A percentile compares a stretch with the other conserved stretches of the same genome.
These are phyloP conservation scores for Desmodesmus armatus DNA, from an alignment of 139 green algal species.

Conservation along the genomic window DNA sequence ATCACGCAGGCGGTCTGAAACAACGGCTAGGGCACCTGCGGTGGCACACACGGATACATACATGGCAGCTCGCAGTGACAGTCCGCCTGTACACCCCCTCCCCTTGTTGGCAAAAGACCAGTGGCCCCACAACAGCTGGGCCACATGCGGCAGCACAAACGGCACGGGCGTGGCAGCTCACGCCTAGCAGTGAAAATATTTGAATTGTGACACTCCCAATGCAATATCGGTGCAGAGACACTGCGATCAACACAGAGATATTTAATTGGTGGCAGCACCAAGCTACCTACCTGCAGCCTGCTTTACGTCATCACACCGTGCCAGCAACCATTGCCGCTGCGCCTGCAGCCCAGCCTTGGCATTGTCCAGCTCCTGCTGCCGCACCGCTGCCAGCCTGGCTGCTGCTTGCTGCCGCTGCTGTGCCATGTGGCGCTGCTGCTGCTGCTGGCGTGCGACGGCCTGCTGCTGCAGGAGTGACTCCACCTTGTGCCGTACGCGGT, in stretches of 20 bases:
- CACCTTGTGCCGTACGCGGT: constrained; percentile 6
- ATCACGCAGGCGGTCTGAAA: constrained; percentile 40
- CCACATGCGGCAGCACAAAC: no score
- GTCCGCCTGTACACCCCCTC: neutral
- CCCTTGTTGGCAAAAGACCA: neutral
- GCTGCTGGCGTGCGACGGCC: neutral
- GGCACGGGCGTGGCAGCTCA: no score
- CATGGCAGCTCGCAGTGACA: neutral
- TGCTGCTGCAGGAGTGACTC: constrained; percentile 12
- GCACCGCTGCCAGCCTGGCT: neutral
- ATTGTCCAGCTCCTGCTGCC: constrained; percentile 24
- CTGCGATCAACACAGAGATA: no score
- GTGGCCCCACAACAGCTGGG: no score
- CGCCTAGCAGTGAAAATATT: no score
- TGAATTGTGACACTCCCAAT: no score
- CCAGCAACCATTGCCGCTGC: neutral
- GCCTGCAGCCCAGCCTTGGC: neutral
- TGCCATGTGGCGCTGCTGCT: neutral
- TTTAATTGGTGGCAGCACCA: neutral
- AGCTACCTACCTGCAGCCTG: neutral
- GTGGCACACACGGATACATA: neutral
- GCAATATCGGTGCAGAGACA: no score
- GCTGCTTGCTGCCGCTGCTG: neutral
- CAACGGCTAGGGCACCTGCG: constrained; percentile 23
- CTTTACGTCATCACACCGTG: neutral